phyloP scores from a whole-genome alignment of 129 eudicot genomes.

The Dittrichia graveolens region DNA sequence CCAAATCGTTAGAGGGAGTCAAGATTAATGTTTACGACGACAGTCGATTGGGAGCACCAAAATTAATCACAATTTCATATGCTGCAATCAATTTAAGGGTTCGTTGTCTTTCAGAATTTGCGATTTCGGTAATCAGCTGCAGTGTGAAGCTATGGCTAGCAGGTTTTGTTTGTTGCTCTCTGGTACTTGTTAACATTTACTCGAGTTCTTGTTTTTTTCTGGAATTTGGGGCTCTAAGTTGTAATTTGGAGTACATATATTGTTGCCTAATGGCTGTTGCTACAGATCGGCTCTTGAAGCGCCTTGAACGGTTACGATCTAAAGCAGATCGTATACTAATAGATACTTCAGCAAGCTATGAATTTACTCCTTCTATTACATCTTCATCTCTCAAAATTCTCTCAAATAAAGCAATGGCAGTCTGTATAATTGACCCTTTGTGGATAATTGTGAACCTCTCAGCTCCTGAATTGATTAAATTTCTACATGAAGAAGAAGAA shows the following conservation, averaged over 20 bases:
- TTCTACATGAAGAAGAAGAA: conserved; percentile 27
- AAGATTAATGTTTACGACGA: too few relatives aligned
- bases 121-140: too few relatives aligned
- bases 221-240: not conserved
- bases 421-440: conserved; percentile 27
- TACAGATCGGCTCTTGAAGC: conserved; percentile 25
- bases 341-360: conserved; percentile 7
- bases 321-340: conserved; percentile 21
- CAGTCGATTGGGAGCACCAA: too few relatives aligned
- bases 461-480: conserved; percentile 31
- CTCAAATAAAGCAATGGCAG: conserved; percentile 35
- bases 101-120: too few relatives aligned
- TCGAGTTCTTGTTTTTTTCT: not conserved
- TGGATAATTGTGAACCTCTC: conserved; percentile 36
- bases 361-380: not conserved
- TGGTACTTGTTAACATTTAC: too few relatives aligned
- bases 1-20: too few relatives aligned
- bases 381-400: conserved; percentile 22
- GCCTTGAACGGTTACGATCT: conserved; percentile 27
- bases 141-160: too few relatives aligned
- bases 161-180: too few relatives aligned
- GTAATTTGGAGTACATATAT: conserved; percentile 13
- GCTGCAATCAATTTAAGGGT: too few relatives aligned
- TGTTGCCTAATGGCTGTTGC: conserved; percentile 19
- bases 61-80: too few relatives aligned